These are phyloP conservation scores for Blastobotrys persicus DNA, from an alignment of 1,139 yeast genomes.

Conservation along the genomic window DNA sequence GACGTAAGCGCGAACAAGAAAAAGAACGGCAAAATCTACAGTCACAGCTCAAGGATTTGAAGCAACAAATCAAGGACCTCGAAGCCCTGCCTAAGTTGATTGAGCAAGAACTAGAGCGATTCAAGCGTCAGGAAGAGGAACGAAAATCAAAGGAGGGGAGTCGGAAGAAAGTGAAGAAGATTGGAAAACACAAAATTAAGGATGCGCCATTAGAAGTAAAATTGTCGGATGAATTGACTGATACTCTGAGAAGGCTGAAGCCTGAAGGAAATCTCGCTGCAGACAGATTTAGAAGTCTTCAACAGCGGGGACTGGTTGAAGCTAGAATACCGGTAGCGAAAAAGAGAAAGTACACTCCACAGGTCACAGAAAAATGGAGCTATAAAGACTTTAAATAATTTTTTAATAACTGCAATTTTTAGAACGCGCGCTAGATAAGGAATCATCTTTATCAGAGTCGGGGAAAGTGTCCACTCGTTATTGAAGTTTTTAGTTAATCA, in stretches of 20 bases:
- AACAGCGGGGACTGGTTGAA: conserved; percentile 82
- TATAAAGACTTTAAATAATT: conserved; percentile 64
- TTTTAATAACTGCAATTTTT: conserved; percentile 8
- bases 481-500: neutral
- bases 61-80: conserved; percentile 55
- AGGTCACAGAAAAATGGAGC: conserved; percentile 87
- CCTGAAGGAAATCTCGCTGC: conserved; percentile 89
- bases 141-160: conserved; percentile 19
- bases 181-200: conserved; percentile 52
- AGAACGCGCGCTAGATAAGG: neutral
- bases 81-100: conserved; percentile 39
- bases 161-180: conserved; percentile 36
- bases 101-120: conserved; percentile 25
- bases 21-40: conserved; percentile 58
- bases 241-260: conserved; percentile 75
- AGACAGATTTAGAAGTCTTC: conserved; percentile 79
- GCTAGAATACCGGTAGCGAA: conserved; percentile 70
- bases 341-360: conserved; percentile 62
- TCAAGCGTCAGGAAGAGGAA: conserved; percentile 14
- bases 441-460: neutral
- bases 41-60: conserved; percentile 55
- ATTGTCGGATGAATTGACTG: conserved; percentile 82
- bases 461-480: no score
- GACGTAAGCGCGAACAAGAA: conserved; percentile 69
- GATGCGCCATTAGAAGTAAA: conserved; percentile 79